Conservation (phyloP, 2,329 filamentous ascomycete species). For the Trichoderma pleuroti region DNA sequence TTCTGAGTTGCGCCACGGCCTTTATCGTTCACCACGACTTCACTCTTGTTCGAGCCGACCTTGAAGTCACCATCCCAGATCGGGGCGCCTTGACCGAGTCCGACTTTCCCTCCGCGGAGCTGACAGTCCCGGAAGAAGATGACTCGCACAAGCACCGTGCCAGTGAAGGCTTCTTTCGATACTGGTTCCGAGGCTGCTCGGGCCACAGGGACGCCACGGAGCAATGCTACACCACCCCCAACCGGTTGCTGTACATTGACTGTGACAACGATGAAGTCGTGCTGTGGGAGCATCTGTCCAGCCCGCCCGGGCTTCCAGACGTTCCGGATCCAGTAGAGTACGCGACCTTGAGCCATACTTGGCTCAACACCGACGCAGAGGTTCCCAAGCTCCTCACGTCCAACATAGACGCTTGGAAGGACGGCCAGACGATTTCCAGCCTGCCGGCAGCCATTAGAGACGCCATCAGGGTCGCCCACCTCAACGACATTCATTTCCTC, state of each 20-base stretch:
- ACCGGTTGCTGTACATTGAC: background rate
- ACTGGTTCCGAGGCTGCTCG: background rate
- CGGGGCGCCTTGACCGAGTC: background rate
- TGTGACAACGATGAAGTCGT: background rate
- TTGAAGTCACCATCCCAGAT: background rate
- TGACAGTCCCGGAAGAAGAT: background rate
- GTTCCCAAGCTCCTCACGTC: background rate
- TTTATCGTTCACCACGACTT: background rate
- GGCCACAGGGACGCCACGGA: too few species aligned
- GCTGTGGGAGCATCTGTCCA: background rate
- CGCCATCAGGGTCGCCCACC: background rate
- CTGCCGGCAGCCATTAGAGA: constrained; percentile 2
- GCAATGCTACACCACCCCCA: background rate
- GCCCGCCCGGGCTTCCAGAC: background rate
- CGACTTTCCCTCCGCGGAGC: background rate
- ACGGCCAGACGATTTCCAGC: background rate
- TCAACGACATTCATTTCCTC: background rate
- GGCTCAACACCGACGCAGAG: background rate
- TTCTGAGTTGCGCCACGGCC: background rate
- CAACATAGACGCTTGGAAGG: background rate
- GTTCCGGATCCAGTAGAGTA: background rate
- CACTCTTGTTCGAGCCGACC: background rate
- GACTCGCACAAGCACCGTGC: background rate
- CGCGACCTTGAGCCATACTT: constrained; percentile 11
- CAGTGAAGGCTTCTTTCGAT: background rate